phyloP scores from a whole-genome alignment of 345 rosid species.

The Acer negundo region DNA sequence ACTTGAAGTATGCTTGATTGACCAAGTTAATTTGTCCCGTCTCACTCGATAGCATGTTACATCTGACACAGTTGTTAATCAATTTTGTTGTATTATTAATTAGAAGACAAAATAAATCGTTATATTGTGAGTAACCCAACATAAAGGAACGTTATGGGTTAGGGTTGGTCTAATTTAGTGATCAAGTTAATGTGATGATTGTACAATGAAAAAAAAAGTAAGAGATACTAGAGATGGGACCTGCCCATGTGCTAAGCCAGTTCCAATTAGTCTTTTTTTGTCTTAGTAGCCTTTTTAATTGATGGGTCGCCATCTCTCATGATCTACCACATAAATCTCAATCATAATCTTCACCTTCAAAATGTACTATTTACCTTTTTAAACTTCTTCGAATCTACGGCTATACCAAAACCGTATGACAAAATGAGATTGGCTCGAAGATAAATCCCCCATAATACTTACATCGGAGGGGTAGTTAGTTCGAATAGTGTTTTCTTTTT shows the following conservation, averaged over 20 bases:
- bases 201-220: constrained; percentile 8
- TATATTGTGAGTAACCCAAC: not conserved
- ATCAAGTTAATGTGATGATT: not conserved
- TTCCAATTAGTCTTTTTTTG: constrained; percentile 18
- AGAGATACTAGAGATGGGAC: constrained; percentile 33
- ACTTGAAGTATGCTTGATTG: no score
- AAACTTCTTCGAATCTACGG: not conserved
- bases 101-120: not conserved
- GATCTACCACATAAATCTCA: constrained; percentile 17
- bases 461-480: no score
- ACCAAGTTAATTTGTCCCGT: no score
- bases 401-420: not conserved
- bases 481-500: no score
- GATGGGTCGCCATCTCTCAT: constrained; percentile 42
- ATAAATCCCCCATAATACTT: no score
- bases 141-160: not conserved
- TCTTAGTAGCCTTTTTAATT: constrained; percentile 26
- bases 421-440: no score
- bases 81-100: no score
- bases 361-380: not conserved
- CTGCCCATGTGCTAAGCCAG: constrained; percentile 37
- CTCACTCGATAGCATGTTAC: no score
- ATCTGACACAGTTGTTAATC: no score
- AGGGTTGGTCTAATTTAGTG: not conserved
- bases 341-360: constrained; percentile 7